phyloP scores from a whole-genome alignment of 345 rosid genomes.

The Linum lewisii region DNA sequence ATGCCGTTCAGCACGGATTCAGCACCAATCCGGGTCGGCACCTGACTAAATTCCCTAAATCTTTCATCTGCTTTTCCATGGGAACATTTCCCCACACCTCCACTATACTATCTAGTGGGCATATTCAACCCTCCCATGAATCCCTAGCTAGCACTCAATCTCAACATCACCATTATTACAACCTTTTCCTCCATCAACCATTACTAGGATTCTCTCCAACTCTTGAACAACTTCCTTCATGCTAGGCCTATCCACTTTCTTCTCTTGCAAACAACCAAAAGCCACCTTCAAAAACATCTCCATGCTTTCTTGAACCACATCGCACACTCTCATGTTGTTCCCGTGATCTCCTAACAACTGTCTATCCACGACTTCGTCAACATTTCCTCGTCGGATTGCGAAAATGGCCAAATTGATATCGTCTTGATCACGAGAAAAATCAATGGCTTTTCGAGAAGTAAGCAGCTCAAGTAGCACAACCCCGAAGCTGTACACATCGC shows the following conservation, averaged over 20 bases:
- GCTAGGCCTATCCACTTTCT: constrained; percentile 38
- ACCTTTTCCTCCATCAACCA: constrained; percentile 13
- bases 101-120: not conserved
- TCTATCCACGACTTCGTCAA: constrained; percentile 36
- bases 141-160: not conserved
- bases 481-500: constrained; percentile 55
- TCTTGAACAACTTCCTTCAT: constrained; percentile 44
- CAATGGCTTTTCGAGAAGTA: constrained; percentile 45
- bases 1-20: too few species aligned
- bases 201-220: constrained; percentile 30
- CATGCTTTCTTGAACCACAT: constrained; percentile 14
- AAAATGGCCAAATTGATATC: constrained; percentile 39
- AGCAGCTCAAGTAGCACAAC: constrained; percentile 48
- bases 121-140: not conserved
- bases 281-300: constrained; percentile 35
- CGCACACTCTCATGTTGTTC: constrained; percentile 13
- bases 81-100: not conserved
- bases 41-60: not conserved
- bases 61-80: not conserved
- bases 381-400: constrained; percentile 27
- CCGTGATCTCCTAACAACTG: constrained; percentile 18
- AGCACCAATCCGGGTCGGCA: too few species aligned
- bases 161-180: constrained; percentile 7
- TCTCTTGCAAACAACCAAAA: constrained; percentile 37
- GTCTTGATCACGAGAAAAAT: constrained; percentile 41